Percentiles rank a stretch among this genome's conserved stretches.
These are phyloP conservation scores for Tilletiopsis washingtonensis DNA, from an alignment of 1,284 basidiomycete species.

Conservation along the genomic window DNA sequence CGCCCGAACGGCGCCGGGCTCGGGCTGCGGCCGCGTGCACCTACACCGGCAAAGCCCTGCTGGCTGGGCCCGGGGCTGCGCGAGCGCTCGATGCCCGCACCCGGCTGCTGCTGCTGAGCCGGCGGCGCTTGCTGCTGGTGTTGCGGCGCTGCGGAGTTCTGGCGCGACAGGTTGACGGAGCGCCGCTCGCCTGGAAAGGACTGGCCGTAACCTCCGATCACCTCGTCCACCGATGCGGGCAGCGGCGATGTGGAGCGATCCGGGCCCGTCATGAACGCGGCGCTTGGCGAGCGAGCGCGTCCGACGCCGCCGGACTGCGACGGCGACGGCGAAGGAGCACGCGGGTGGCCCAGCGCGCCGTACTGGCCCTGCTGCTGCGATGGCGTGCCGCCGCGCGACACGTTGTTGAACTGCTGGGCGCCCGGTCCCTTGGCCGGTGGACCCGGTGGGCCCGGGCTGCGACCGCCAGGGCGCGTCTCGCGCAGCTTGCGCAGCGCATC, in stretches of 20 bases:
- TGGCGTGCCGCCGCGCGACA: too few species aligned
- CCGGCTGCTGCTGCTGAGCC: not conserved
- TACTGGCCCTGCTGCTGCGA: too few species aligned
- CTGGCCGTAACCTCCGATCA: slow-evolving; percentile 70
- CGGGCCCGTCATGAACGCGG: slow-evolving; percentile 68
- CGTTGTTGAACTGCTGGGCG: too few species aligned
- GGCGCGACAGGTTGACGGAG: slow-evolving; percentile 29
- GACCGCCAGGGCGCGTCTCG: too few species aligned
- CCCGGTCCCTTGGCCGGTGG: too few species aligned
- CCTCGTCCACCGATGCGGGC: slow-evolving; percentile 63
- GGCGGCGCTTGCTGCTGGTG: not conserved
- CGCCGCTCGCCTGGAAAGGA: slow-evolving; percentile 74
- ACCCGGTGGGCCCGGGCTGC: too few species aligned
- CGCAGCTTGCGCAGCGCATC: too few species aligned
- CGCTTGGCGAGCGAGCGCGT: slow-evolving; percentile 55
- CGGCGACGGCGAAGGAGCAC: too few species aligned
- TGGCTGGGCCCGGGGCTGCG: slow-evolving; percentile 5
- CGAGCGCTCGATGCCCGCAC: slow-evolving; percentile 10
- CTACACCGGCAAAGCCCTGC: slow-evolving; percentile 36
- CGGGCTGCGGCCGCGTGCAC: slow-evolving; percentile 36
- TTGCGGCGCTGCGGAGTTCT: slow-evolving; percentile 33
- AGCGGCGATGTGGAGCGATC: slow-evolving; percentile 53
- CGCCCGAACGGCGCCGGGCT: slow-evolving; percentile 31
- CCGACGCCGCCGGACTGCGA: too few species aligned
- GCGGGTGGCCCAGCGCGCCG: too few species aligned